Evolutionary conservation across 108 stramenopile species (phyloP).

Genomic region (Cylindrotheca fusiformis): DNA sequence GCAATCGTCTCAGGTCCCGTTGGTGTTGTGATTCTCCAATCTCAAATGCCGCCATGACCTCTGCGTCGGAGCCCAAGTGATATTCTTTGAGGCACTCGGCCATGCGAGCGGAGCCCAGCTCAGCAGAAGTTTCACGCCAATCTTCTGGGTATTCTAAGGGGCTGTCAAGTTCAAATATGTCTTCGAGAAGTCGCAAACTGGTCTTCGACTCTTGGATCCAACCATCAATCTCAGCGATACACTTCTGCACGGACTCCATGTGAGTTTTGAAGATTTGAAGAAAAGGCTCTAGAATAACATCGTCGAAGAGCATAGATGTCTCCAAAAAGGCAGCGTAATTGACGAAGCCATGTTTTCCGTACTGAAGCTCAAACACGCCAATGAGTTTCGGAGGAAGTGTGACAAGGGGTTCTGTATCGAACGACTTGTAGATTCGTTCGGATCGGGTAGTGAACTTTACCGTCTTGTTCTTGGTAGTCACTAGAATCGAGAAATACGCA

Average conservation of each 20-base stretch:
- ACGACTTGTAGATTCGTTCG: neutral
- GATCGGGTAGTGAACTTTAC: neutral
- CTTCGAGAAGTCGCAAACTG: neutral
- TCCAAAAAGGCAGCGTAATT: slow-evolving; percentile 8
- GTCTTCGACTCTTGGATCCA: neutral
- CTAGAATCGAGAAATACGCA: neutral
- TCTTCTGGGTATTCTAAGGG: neutral
- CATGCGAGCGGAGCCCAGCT: neutral
- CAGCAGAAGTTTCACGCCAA: neutral
- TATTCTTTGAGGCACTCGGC: neutral
- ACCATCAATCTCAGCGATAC: neutral
- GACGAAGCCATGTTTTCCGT: neutral
- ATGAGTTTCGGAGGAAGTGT: neutral
- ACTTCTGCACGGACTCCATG: slow-evolving; percentile 2
- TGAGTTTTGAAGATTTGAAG: slow-evolving; percentile 16
- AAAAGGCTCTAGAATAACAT: slow-evolving; percentile 8
- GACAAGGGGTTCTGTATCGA: neutral
- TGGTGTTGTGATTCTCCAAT: neutral
- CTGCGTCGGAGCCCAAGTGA: neutral
- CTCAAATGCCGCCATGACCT: neutral
- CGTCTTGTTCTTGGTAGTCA: neutral
- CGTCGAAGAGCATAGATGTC: neutral
- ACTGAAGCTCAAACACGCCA: neutral
- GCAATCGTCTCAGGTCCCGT: neutral
- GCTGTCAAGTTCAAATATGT: neutral